Percentiles rank a stretch among this genome's conserved stretches.
Conservation (phyloP, 768 basidiomycete genomes). For the Termitomyces sp. region DNA sequence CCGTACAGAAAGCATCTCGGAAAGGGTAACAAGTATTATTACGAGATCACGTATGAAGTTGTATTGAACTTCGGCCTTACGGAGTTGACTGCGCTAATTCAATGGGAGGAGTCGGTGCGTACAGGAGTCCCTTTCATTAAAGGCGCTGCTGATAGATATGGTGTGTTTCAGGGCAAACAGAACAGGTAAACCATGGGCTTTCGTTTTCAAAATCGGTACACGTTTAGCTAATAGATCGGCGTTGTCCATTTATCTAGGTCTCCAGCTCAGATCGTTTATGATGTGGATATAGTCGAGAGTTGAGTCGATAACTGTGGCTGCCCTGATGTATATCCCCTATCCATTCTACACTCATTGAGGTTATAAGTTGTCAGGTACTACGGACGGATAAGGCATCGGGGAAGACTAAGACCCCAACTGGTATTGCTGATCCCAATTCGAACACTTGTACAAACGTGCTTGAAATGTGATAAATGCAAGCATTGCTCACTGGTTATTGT, state of each 20-base stretch:
- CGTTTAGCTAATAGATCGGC: background rate
- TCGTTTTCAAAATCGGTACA: background rate
- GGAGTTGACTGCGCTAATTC: conserved; percentile 46
- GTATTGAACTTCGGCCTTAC: conserved; percentile 48
- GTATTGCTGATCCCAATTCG: background rate
- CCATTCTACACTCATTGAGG: background rate
- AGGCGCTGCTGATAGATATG: background rate
- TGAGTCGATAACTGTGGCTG: background rate
- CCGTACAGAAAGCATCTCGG: conserved; percentile 2
- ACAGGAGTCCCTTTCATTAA: background rate
- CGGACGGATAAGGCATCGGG: background rate
- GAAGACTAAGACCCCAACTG: background rate
- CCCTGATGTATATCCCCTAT: background rate
- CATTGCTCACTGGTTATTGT: too few species aligned
- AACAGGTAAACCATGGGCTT: background rate
- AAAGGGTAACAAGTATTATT: conserved; percentile 17
- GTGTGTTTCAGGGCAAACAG: background rate
- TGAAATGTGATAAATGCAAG: too few species aligned
- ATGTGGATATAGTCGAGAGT: background rate
- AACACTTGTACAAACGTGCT: background rate
- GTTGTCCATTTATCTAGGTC: background rate
- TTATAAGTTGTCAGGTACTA: background rate
- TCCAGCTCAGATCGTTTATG: conserved; percentile 10
- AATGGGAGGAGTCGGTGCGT: conserved; percentile 46
- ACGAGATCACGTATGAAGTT: conserved; percentile 30